Conservation (phyloP, 2,329 filamentous ascomycete species). For the Colletotrichum sp. region DNA sequence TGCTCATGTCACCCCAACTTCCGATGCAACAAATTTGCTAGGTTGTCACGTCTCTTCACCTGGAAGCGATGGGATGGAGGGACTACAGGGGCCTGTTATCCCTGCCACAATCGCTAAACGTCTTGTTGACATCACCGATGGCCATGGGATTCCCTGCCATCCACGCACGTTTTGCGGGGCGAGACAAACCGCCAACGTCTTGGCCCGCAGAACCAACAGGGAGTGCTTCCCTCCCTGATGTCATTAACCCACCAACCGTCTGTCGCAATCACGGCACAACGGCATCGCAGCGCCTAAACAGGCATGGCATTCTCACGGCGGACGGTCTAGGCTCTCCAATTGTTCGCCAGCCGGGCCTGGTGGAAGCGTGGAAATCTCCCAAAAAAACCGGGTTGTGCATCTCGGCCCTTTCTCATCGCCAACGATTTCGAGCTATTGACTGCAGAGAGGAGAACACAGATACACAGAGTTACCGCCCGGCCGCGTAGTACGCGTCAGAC, state of each 20-base stretch:
- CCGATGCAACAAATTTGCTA: not conserved
- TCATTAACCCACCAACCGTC: constrained; percentile 18
- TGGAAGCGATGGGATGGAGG: not conserved
- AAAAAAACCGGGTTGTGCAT: constrained; percentile 6
- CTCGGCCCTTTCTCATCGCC: not conserved
- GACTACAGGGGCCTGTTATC: not conserved
- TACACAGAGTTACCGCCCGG: not conserved
- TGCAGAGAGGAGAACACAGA: not conserved
- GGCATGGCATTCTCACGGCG: constrained; percentile 4
- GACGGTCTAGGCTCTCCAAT: not conserved
- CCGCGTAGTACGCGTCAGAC: constrained; percentile 15
- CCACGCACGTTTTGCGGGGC: not conserved
- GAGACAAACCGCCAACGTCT: constrained; percentile 4
- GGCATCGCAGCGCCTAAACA: constrained; percentile 6
- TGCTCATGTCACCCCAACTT: not conserved
- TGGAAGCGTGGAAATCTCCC: not conserved
- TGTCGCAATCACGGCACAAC: constrained; percentile 18
- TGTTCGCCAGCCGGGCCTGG: not conserved
- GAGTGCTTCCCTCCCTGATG: constrained; percentile 7
- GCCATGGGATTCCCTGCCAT: not conserved
- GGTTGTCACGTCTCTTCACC: not conserved
- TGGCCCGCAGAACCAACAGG: constrained; percentile 12
- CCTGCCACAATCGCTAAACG: not conserved
- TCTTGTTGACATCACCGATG: constrained; percentile 18
- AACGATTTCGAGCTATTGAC: not conserved